Evolutionary conservation across 1,284 basidiomycete species (phyloP).

Genomic region (Ustilago lituana): DNA sequence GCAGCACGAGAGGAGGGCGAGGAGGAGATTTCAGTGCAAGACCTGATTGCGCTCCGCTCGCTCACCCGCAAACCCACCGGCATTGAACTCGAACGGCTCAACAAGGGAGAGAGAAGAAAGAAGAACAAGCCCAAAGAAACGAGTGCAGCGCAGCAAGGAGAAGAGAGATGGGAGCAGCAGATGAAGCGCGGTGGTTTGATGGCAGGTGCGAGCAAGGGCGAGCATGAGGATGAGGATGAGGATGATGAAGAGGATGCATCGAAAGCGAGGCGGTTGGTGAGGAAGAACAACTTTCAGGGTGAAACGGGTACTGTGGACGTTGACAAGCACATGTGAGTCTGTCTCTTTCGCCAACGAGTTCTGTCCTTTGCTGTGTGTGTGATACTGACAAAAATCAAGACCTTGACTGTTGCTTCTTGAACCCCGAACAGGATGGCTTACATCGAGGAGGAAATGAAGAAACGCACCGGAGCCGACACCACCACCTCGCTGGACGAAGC

Average conservation of each 20-base stretch:
- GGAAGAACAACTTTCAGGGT: constrained; percentile 91
- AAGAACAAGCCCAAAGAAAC: constrained; percentile 72
- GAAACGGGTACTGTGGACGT: constrained; percentile 95
- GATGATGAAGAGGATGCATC: constrained; percentile 51
- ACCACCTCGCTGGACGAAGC: neutral
- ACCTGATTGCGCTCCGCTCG: constrained; percentile 84
- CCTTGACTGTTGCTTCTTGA: no score
- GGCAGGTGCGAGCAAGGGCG: neutral
- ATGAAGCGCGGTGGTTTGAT: constrained; percentile 44
- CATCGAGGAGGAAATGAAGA: constrained; percentile 89
- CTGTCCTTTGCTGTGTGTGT: no score
- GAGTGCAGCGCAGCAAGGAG: constrained; percentile 7
- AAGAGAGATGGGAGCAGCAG: constrained; percentile 46
- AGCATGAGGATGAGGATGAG: constrained; percentile 6
- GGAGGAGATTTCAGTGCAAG: constrained; percentile 71
- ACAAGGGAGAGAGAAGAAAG: constrained; percentile 81
- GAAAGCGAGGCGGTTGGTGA: constrained; percentile 71
- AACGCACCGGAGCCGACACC: constrained; percentile 69
- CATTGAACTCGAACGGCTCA: constrained; percentile 85
- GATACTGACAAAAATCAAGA: no score
- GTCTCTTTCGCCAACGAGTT: no score
- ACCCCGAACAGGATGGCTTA: constrained; percentile 99
- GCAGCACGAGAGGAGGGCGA: neutral
- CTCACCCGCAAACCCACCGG: constrained; percentile 78
- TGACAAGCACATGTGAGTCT: constrained; percentile 91